These are phyloP conservation scores for Rhodotorula sp. DNA, from an alignment of 1,284 basidiomycete species.

Conservation along the genomic window DNA sequence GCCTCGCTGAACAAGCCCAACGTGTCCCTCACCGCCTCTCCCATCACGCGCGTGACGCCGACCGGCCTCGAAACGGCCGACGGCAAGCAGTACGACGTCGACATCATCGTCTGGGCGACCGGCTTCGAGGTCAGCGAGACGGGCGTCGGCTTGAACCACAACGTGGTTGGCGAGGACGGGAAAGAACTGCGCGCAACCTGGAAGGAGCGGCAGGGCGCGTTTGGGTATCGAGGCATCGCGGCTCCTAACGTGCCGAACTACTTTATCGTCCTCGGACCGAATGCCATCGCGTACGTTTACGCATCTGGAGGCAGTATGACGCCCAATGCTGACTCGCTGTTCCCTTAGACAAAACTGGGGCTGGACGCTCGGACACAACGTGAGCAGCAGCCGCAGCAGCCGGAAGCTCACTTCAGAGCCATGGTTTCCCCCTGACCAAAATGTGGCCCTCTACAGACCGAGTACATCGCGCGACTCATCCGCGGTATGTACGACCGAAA, in stretches of 20 bases:
- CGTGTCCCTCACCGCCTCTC: constrained; percentile 55
- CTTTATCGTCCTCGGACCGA: constrained; percentile 35
- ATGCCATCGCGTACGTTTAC: constrained; percentile 18
- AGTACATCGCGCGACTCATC: constrained; percentile 32
- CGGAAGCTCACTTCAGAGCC: neutral
- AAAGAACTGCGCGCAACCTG: constrained; percentile 40
- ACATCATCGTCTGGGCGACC: constrained; percentile 47
- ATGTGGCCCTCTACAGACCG: neutral
- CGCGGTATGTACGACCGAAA: constrained; percentile 19
- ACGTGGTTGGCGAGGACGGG: constrained; percentile 40
- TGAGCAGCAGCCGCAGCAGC: too few species aligned
- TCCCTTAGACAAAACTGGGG: constrained; percentile 12
- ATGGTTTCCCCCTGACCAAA: neutral
- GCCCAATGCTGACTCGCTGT: neutral
- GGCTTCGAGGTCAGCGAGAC: constrained; percentile 46
- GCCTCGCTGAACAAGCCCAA: constrained; percentile 57
- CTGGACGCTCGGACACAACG: constrained; percentile 15
- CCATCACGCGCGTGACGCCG: constrained; percentile 53
- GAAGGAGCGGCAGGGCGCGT: constrained; percentile 40
- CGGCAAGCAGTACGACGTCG: constrained; percentile 48
- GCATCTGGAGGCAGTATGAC: too few species aligned
- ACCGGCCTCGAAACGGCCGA: constrained; percentile 56
- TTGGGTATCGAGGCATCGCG: constrained; percentile 42
- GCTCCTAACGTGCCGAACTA: constrained; percentile 39
- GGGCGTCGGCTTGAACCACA: constrained; percentile 44